Evolutionary conservation across 768 basidiomycete genomes (phyloP), one percentile per base, ranked within the genome.

Genomic region (Cystofilobasidium ferigula): DNA sequence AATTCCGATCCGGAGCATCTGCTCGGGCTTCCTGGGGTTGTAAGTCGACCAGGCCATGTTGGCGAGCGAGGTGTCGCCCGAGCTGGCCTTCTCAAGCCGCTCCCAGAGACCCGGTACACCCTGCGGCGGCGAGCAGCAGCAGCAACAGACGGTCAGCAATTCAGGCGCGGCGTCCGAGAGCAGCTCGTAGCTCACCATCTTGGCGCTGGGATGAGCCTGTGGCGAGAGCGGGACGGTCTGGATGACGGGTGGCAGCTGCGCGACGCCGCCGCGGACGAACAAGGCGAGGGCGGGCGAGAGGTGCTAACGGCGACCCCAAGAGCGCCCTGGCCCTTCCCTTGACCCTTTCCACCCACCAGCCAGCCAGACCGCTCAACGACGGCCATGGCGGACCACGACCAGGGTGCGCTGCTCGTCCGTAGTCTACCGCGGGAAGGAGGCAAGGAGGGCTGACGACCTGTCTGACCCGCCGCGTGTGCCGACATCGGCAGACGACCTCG

Each of bases 1-100:
- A 36, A 63, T 36, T 22, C 62, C 62, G 18, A 63, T 83, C 79
- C 72, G 90, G 88, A 0, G 89, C 88, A 61, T 90, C 84, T 36
- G 79, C 78, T 34, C 88, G 82, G 0, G 88, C 82, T 32, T 92
- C 78, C 57, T 88, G 82, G 0, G 87, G 87, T 42, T 92, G 77
- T 13, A 91, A 80, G 79, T 71, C 84, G 79, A 2, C 82, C 84
- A 5, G 86, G 30, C 26, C 30, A 28, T 53, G 8, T 60, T 16
- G 26, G 26, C 54, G 38, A 48, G 24, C 45, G 45, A 63, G 38
- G 20, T 26, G 22, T 42, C 57, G 54, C 57, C 40, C 14, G 60
- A 61, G 34, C 9, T 54, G 22, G 63, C 24, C 54, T 20, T 40
- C 6, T 38, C 18, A 43, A 26, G 32, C 5, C 35, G 16, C 63